A percentile compares a stretch with the other conserved stretches of the same genome.
These are phyloP conservation scores for Arachnopeziza araneosa DNA, from an alignment of 2,329 filamentous ascomycete genomes.

Conservation along the genomic window DNA sequence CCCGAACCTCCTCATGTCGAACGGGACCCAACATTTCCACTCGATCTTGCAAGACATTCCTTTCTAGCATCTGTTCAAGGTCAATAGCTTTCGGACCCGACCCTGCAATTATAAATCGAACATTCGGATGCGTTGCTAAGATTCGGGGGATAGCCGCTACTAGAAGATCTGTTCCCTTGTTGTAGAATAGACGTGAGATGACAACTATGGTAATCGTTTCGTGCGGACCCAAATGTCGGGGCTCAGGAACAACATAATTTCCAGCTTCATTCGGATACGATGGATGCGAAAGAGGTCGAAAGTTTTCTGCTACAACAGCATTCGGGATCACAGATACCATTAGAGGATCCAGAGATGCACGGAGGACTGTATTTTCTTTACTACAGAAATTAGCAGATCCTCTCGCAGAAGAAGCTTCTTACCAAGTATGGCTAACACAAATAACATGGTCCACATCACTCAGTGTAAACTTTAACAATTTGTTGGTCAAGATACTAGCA, in stretches of 20 bases:
- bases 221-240: slow-evolving; percentile 68
- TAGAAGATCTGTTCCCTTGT: slow-evolving; percentile 96
- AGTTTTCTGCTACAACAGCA: slow-evolving; percentile 94
- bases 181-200: slow-evolving; percentile 95
- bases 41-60: slow-evolving; percentile 86
- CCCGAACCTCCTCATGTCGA: slow-evolving; percentile 90
- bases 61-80: slow-evolving; percentile 95
- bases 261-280: slow-evolving; percentile 36
- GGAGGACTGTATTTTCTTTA: slow-evolving; percentile 95
- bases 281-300: slow-evolving; percentile 62
- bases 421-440: slow-evolving; percentile 98
- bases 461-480: slow-evolving; percentile 89
- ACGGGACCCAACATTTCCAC: slow-evolving; percentile 90
- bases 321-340: slow-evolving; percentile 99
- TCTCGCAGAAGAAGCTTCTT: slow-evolving; percentile 25
- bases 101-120: slow-evolving; percentile 93
- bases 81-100: slow-evolving; percentile 96
- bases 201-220: slow-evolving; percentile 95
- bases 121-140: slow-evolving; percentile 81
- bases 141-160: slow-evolving; percentile 94
- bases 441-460: slow-evolving; percentile 98
- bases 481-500: slow-evolving; percentile 92
- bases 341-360: slow-evolving; percentile 87
- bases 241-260: slow-evolving; percentile 39
- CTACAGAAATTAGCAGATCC: slow-evolving; percentile 40